Conservation (phyloP, 108 stramenopile species). For the Stephanodiscus triporus region DNA sequence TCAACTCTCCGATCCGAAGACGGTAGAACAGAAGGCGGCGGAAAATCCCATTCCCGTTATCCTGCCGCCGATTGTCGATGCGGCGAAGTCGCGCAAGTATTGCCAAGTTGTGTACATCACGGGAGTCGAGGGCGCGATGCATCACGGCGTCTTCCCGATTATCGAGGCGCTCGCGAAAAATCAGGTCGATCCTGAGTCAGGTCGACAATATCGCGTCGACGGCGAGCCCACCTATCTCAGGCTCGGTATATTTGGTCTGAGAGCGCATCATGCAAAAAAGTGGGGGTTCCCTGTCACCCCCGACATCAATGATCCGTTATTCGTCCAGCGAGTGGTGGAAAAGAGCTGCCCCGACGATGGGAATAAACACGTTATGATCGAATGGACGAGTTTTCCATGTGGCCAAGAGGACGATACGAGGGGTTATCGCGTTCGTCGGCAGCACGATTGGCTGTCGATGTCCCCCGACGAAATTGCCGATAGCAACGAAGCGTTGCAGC, state of each 20-base stretch:
- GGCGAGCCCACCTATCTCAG: constrained; percentile 11
- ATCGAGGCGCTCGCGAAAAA: constrained; percentile 23
- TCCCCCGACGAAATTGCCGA: constrained; percentile 35
- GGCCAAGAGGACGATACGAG: constrained; percentile 30
- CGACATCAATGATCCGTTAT: constrained; percentile 28
- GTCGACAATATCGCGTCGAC: constrained; percentile 21
- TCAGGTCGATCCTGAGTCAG: constrained; percentile 34
- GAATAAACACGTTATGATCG: constrained; percentile 26
- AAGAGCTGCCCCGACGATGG: constrained; percentile 39
- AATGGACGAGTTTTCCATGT: constrained; percentile 40
- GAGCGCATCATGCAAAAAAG: not conserved
- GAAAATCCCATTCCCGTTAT: not conserved
- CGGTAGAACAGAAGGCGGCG: not conserved
- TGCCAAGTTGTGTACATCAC: constrained; percentile 44
- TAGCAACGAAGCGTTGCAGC: constrained; percentile 6
- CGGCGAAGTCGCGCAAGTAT: constrained; percentile 4
- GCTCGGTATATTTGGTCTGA: constrained; percentile 29
- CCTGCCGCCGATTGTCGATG: not conserved
- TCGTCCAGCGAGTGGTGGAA: constrained; percentile 11
- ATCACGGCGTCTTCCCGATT: constrained; percentile 40
- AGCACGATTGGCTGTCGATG: constrained; percentile 30
- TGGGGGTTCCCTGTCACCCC: constrained; percentile 17
- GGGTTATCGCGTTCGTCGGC: constrained; percentile 32
- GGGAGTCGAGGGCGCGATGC: constrained; percentile 42
- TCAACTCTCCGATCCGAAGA: not conserved